Evolutionary conservation across 768 basidiomycete species (phyloP).

Genomic region (Ramaria sp.): DNA sequence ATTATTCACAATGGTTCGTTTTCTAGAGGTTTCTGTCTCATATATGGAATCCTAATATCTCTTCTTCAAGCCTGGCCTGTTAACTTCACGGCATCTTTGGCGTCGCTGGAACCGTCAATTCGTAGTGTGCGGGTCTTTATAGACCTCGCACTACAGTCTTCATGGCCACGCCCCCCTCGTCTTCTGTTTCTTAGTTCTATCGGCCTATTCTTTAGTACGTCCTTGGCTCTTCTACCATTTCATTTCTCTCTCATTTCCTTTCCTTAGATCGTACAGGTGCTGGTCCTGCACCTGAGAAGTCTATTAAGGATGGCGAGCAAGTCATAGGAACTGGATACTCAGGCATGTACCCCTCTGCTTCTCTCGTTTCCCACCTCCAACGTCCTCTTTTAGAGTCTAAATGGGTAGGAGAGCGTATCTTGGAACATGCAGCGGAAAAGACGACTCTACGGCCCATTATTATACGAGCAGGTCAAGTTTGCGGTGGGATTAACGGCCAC

Average conservation of each 20-base stretch:
- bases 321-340: slow-evolving; percentile 9
- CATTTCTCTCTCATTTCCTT: neutral
- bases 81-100: slow-evolving; percentile 13
- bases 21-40: slow-evolving; percentile 17
- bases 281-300: neutral
- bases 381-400: slow-evolving; percentile 19
- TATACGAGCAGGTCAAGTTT: slow-evolving; percentile 35
- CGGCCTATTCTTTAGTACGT: slow-evolving; percentile 22
- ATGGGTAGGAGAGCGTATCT: slow-evolving; percentile 34
- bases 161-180: slow-evolving; percentile 17
- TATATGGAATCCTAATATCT: slow-evolving; percentile 17
- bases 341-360: neutral
- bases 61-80: slow-evolving; percentile 12
- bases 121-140: slow-evolving; percentile 20
- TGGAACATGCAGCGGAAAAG: slow-evolving; percentile 20
- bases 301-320: neutral
- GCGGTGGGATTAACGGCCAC: slow-evolving; percentile 27
- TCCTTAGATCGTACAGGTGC: neutral
- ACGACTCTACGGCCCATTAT: slow-evolving; percentile 23
- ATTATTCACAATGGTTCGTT: slow-evolving; percentile 7
- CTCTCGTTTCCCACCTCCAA: neutral
- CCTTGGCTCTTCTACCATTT: neutral
- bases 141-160: slow-evolving; percentile 24
- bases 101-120: slow-evolving; percentile 14
- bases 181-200: slow-evolving; percentile 26